phyloP scores from a whole-genome alignment of 139 green algal genomes.

The Tetratostichococcus sp. region DNA sequence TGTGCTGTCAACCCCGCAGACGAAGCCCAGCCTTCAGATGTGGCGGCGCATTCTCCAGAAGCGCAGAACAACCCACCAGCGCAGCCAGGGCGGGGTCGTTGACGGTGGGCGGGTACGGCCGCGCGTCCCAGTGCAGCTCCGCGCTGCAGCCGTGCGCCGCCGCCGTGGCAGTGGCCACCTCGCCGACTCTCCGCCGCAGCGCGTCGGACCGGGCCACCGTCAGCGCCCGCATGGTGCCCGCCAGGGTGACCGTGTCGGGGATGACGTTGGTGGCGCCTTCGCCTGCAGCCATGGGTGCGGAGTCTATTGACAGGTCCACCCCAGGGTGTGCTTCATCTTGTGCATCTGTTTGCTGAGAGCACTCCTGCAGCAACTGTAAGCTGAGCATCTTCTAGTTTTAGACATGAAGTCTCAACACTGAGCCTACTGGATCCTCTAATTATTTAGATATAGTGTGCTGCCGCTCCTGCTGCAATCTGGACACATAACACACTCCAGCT shows the following conservation, averaged over 20 bases:
- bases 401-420: too few species aligned
- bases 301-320: too few species aligned
- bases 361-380: too few species aligned
- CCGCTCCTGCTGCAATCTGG: too few species aligned
- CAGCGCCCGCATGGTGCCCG: conserved; percentile 25
- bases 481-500: too few species aligned
- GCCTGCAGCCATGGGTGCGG: background rate
- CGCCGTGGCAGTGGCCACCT: background rate
- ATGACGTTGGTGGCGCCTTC: conserved; percentile 28
- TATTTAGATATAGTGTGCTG: too few species aligned
- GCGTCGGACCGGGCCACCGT: conserved; percentile 1
- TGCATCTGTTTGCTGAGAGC: too few species aligned
- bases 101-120: background rate
- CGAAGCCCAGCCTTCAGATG: too few species aligned
- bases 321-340: background rate
- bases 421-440: too few species aligned
- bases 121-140: background rate
- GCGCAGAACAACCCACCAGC: background rate
- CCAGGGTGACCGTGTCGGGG: conserved; percentile 12
- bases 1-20: too few species aligned
- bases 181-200: background rate
- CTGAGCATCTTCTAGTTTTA: too few species aligned
- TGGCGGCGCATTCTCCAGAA: too few species aligned
- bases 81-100: background rate
- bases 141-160: background rate